Percentiles rank a stretch among this genome's conserved stretches.
Conservation (phyloP, 176 grass and related monocot genomes). For the Panicum miliaceum region DNA sequence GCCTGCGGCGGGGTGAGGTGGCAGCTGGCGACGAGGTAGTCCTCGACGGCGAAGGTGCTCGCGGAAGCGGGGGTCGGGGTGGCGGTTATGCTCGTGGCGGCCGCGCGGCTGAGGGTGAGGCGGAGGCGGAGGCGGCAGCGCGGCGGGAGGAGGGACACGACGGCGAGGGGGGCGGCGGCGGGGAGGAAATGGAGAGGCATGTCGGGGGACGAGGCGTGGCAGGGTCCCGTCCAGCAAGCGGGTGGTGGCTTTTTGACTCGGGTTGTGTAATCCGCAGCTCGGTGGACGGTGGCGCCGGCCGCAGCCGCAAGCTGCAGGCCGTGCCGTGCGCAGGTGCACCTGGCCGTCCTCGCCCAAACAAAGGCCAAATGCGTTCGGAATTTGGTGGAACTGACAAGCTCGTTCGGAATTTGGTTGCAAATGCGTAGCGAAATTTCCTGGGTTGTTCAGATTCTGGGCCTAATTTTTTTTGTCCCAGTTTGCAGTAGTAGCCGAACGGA, state of each 20-base stretch:
- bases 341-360: background rate
- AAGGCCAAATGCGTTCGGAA: background rate
- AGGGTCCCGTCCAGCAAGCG: background rate
- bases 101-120: constrained; percentile 13
- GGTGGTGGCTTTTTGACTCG: constrained; percentile 36
- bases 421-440: background rate
- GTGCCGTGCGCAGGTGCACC: no score
- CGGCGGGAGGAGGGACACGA: constrained; percentile 1
- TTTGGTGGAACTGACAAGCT: background rate
- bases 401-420: background rate
- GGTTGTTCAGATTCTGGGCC: background rate
- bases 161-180: constrained; percentile 33
- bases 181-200: constrained; percentile 57
- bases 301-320: background rate
- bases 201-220: constrained; percentile 36
- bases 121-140: constrained; percentile 28
- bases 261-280: constrained; percentile 41
- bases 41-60: constrained; percentile 43
- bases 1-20: constrained; percentile 47
- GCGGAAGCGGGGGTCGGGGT: background rate
- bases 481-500: no score
- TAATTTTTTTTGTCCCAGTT: no score
- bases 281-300: background rate
- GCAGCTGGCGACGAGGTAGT: constrained; percentile 61
- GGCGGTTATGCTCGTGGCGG: constrained; percentile 13